Evolutionary conservation across 1,284 basidiomycete genomes (phyloP), one percentile per base, ranked within the genome.

Genomic region (Phellopilus nigrolimitatus): DNA sequence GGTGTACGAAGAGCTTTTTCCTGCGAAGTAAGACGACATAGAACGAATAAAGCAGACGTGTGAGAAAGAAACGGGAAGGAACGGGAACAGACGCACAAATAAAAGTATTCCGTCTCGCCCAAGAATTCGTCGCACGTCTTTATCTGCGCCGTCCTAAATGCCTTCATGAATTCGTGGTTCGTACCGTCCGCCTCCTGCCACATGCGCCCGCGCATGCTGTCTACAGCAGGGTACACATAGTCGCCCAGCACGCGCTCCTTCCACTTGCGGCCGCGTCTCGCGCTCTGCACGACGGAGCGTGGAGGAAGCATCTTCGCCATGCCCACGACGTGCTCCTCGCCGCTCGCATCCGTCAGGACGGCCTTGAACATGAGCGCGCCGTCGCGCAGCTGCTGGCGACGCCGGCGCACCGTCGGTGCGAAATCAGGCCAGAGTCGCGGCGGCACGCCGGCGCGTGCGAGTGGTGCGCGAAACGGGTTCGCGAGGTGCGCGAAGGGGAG

Each of bases 371-470:
- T 8, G 8, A 54, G 28, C 4, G 15, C 15, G 12, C 52, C 46
- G 17, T 49, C 30, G n/a, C 47, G n/a, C 30, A 54, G 21, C 12
- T 44, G 33, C 13, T n/a, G 28, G 24, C 33, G 31, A 10, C 22
- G 22, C 8, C 17, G 9, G 21, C 47, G 46, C 7, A 54, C 31
- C 12, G 47, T 44, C 34, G 41, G 19, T 1, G 12, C 22, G 47
- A 33, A 54, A 25, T 54, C 52, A 9, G 52, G 52, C 52, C 52
- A 54, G 40, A n/a, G 42, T 21, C 47, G 46, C 39, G 52, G 52
- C 15, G 37, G 47, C 19, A 44, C 42, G 31, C 52, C 52, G 4
- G 52, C 31, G 5, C 46, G 46, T 1, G n/a, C 46, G 17, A 54
- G 15, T 4, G 47, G 47, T n/a, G 17, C 39, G 9, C 45, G 45